Evolutionary conservation across 2,329 filamentous ascomycete species (phyloP).

Genomic region (Byssoonygena ceratinophila): DNA sequence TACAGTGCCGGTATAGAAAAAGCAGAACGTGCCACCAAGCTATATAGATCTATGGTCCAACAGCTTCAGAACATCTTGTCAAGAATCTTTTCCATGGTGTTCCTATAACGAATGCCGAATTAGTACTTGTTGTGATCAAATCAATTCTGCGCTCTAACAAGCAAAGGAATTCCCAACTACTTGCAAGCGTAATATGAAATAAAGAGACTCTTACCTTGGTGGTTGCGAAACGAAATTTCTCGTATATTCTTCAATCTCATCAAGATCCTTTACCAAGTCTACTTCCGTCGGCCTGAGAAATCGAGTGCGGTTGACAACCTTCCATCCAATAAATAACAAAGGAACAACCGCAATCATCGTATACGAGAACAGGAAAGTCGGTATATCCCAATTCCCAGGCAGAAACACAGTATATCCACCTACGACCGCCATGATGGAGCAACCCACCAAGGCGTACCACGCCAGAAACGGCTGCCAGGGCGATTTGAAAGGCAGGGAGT

Average conservation of each 20-base stretch:
- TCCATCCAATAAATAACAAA: slow-evolving; percentile 59
- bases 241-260: slow-evolving; percentile 59
- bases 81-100: slow-evolving; percentile 19
- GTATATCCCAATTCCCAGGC: slow-evolving; percentile 54
- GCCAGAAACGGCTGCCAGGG: slow-evolving; percentile 48
- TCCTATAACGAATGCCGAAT: slow-evolving; percentile 19
- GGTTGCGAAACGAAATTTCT: slow-evolving; percentile 47
- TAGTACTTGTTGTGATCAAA: no score
- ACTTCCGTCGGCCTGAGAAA: slow-evolving; percentile 48
- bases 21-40: no score
- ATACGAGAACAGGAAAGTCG: slow-evolving; percentile 67
- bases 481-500: slow-evolving; percentile 34
- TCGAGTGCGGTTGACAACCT: slow-evolving; percentile 55
- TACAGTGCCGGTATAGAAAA: no score
- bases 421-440: slow-evolving; percentile 58
- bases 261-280: slow-evolving; percentile 52
- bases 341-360: slow-evolving; percentile 64
- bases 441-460: slow-evolving; percentile 50
- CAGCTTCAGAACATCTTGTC: slow-evolving; percentile 17
- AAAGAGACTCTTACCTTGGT: slow-evolving; percentile 39
- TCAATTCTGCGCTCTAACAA: no score
- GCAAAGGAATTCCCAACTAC: no score
- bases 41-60: background rate
- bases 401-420: slow-evolving; percentile 70
- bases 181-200: no score